A percentile compares a stretch with the other conserved stretches of the same genome.
phyloP scores from a whole-genome alignment of 768 basidiomycete genomes.

The Coprinopsis cinerea region DNA sequence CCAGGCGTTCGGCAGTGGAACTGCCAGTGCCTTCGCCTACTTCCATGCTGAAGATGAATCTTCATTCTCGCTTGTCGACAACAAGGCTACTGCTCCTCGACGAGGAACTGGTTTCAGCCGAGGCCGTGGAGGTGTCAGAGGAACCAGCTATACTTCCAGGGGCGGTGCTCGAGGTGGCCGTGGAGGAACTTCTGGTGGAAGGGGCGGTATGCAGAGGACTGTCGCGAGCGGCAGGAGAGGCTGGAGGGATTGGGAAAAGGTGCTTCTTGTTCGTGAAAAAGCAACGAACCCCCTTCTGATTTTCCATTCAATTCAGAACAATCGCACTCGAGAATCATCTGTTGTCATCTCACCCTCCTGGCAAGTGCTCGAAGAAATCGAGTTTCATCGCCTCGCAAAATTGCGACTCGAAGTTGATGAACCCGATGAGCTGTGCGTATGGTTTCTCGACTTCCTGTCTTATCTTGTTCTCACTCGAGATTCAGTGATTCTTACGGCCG shows the following conservation, averaged over 20 bases:
- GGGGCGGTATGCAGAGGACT: slow-evolving; percentile 32
- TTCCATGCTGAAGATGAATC: slow-evolving; percentile 99
- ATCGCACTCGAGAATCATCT: slow-evolving; percentile 85
- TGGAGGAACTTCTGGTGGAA: slow-evolving; percentile 39
- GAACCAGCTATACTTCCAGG: slow-evolving; percentile 37
- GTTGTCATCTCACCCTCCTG: slow-evolving; percentile 90
- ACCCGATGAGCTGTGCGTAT: slow-evolving; percentile 79
- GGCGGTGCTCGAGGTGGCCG: slow-evolving; percentile 42
- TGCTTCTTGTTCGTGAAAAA: no score
- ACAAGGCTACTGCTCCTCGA: slow-evolving; percentile 65
- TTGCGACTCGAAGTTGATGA: slow-evolving; percentile 91
- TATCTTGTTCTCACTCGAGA: slow-evolving; percentile 10
- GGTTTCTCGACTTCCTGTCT: slow-evolving; percentile 2
- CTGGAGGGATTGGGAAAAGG: slow-evolving; percentile 96
- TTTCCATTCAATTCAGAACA: slow-evolving; percentile 42
- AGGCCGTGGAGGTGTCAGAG: slow-evolving; percentile 51
- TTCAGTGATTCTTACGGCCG: slow-evolving; percentile 81
- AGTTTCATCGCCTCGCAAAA: slow-evolving; percentile 89
- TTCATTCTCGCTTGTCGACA: slow-evolving; percentile 93
- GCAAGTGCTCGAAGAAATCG: slow-evolving; percentile 96
- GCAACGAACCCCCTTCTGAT: no score
- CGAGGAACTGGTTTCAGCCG: slow-evolving; percentile 62
- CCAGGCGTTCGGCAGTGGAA: slow-evolving; percentile 86
- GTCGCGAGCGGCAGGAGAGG: slow-evolving; percentile 52
- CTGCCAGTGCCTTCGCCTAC: slow-evolving; percentile 89